A percentile compares a stretch with the other conserved stretches of the same genome.
Conservation (phyloP, 352 stramenopile species). For the Phytophthora macrochlamydospora region DNA sequence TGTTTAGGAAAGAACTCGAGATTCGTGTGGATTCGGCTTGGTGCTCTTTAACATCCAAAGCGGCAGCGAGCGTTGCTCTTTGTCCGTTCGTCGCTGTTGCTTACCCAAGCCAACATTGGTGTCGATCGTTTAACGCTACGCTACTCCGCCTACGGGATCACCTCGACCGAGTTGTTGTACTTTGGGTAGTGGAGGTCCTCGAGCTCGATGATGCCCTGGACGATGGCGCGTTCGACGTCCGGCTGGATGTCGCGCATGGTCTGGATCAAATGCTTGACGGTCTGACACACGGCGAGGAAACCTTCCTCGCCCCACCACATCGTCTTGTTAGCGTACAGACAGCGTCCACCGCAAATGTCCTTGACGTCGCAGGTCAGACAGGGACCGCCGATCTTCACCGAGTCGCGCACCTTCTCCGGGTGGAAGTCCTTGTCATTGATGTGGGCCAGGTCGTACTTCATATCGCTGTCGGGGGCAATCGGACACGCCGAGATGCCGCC, state of each 20-base stretch:
- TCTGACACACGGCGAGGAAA: slow-evolving; percentile 39
- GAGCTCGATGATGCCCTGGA: slow-evolving; percentile 35
- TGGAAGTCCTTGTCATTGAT: slow-evolving; percentile 35
- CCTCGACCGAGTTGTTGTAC: slow-evolving; percentile 49
- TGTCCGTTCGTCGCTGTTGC: too few species aligned
- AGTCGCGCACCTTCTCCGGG: slow-evolving; percentile 35
- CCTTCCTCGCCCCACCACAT: slow-evolving; percentile 52
- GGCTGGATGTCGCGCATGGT: slow-evolving; percentile 36
- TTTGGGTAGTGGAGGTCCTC: slow-evolving; percentile 43
- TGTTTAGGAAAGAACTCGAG: too few species aligned
- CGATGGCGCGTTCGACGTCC: slow-evolving; percentile 35
- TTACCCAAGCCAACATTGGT: too few species aligned
- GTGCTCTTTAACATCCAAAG: too few species aligned
- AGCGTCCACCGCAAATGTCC: slow-evolving; percentile 39
- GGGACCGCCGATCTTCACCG: slow-evolving; percentile 26
- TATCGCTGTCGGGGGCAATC: slow-evolving; percentile 36
- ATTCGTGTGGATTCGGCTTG: too few species aligned
- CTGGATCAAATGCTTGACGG: slow-evolving; percentile 42
- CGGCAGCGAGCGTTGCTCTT: too few species aligned
- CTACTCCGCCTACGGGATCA: slow-evolving; percentile 32
- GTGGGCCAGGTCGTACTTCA: slow-evolving; percentile 31
- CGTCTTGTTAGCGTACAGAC: slow-evolving; percentile 49
- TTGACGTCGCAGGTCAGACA: slow-evolving; percentile 45
- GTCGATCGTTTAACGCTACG: neutral
- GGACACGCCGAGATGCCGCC: slow-evolving; percentile 40